A percentile compares a stretch with the other conserved stretches of the same genome.
phyloP scores from a whole-genome alignment of 768 basidiomycete genomes.

The Lactifluus subvellereus region DNA sequence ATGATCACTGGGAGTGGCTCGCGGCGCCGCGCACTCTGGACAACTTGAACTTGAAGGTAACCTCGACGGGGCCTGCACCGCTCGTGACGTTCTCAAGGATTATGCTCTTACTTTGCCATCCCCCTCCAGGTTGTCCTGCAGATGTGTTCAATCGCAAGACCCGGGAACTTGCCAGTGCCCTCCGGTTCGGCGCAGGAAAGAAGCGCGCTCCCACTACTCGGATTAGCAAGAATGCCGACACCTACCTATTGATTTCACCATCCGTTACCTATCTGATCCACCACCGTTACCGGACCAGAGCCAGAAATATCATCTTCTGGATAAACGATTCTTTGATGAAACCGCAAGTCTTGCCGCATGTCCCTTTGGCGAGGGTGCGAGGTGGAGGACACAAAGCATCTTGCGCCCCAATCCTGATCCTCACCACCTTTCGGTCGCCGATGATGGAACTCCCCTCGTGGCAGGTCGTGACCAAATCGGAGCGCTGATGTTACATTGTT shows the following conservation, averaged over 20 bases:
- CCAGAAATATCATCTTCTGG: conserved; percentile 63
- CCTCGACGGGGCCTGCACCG: conserved; percentile 94
- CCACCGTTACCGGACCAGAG: conserved; percentile 27
- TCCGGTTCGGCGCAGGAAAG: conserved; percentile 60
- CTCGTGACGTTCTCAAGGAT: conserved; percentile 91
- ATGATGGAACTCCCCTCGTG: conserved; percentile 73
- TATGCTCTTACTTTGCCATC: conserved; percentile 90
- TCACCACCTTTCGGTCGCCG: conserved; percentile 74
- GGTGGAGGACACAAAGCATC: conserved; percentile 52
- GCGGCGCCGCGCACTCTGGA: no score
- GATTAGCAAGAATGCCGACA: conserved; percentile 79
- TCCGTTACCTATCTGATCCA: conserved; percentile 13
- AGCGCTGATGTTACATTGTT: conserved; percentile 31
- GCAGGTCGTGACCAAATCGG: conserved; percentile 40
- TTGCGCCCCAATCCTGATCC: conserved; percentile 65
- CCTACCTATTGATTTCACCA: conserved; percentile 36
- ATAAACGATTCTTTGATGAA: conserved; percentile 75
- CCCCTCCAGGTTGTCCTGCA: conserved; percentile 67
- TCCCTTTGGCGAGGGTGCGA: conserved; percentile 59
- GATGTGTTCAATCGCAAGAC: conserved; percentile 71
- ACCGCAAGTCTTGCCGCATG: conserved; percentile 46
- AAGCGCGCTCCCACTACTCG: conserved; percentile 86
- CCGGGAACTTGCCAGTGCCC: conserved; percentile 51
- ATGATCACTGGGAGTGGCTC: no score
- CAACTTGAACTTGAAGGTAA: no score